These are phyloP conservation scores for Lecanosticta acicola DNA, from an alignment of 2,329 filamentous ascomycete species.

Conservation along the genomic window DNA sequence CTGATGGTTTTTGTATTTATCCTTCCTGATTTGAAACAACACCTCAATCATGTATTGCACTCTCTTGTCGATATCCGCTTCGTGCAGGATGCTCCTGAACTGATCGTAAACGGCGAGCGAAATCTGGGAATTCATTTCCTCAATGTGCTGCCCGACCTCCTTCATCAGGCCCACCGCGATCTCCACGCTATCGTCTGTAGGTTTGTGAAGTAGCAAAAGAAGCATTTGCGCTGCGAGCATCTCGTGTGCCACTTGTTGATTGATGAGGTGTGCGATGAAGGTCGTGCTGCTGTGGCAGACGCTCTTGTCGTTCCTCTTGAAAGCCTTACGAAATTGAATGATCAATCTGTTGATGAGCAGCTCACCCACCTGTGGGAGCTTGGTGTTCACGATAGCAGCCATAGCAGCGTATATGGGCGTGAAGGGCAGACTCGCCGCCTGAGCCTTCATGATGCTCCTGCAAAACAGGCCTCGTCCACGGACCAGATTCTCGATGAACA, in stretches of 20 bases:
- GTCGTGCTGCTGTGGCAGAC: slow-evolving; percentile 90
- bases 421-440: slow-evolving; percentile 90
- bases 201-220: slow-evolving; percentile 85
- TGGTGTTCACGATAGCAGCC: slow-evolving; percentile 95
- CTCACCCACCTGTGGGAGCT: slow-evolving; percentile 90
- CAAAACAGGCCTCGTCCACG: slow-evolving; percentile 90
- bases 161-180: slow-evolving; percentile 91
- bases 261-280: slow-evolving; percentile 91
- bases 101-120: slow-evolving; percentile 90
- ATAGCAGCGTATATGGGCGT: slow-evolving; percentile 95
- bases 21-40: slow-evolving; percentile 90
- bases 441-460: slow-evolving; percentile 95
- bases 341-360: slow-evolving; percentile 78
- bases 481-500: slow-evolving; percentile 91
- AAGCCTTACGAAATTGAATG: slow-evolving; percentile 90
- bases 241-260: slow-evolving; percentile 92
- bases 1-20: slow-evolving; percentile 92
- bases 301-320: slow-evolving; percentile 93
- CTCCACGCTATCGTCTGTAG: slow-evolving; percentile 94
- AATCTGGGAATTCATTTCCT: slow-evolving; percentile 89
- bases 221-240: slow-evolving; percentile 90
- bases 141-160: slow-evolving; percentile 88
- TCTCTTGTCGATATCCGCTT: slow-evolving; percentile 93
- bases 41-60: slow-evolving; percentile 99
- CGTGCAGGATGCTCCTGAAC: slow-evolving; percentile 90